Evolutionary conservation across 345 rosid species (phyloP).

Genomic region (Psidium guajava): DNA sequence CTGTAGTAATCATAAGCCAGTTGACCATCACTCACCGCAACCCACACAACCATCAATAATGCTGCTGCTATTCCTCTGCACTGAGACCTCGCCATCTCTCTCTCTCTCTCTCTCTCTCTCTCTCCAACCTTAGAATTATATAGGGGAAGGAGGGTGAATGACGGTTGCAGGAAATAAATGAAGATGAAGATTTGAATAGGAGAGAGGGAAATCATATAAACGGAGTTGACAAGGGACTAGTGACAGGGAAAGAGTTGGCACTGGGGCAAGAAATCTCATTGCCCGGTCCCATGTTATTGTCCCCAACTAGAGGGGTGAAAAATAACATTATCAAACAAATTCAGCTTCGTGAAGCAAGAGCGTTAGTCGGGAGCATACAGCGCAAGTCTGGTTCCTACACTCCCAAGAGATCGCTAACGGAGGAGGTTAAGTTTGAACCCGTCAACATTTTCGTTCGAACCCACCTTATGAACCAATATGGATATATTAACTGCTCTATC

Average conservation of each 20-base stretch:
- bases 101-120: background rate
- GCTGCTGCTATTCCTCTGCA: background rate
- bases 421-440: too few species aligned
- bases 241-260: background rate
- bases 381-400: too few species aligned
- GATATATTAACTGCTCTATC: too few species aligned
- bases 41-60: conserved; percentile 2
- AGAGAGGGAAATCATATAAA: background rate
- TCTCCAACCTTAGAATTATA: background rate
- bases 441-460: too few species aligned
- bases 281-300: background rate
- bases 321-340: background rate
- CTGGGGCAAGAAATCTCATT: background rate
- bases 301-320: background rate
- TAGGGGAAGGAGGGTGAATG: background rate
- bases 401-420: too few species aligned
- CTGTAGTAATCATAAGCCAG: conserved; percentile 17
- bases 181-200: background rate
- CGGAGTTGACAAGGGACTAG: background rate
- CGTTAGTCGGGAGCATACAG: too few species aligned
- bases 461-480: too few species aligned
- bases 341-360: background rate
- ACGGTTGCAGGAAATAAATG: background rate
- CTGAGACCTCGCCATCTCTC: background rate
- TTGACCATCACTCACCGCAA: conserved; percentile 9